Conservation (phyloP, 495 filamentous ascomycete species). For the Cetradonia linearis region DNA sequence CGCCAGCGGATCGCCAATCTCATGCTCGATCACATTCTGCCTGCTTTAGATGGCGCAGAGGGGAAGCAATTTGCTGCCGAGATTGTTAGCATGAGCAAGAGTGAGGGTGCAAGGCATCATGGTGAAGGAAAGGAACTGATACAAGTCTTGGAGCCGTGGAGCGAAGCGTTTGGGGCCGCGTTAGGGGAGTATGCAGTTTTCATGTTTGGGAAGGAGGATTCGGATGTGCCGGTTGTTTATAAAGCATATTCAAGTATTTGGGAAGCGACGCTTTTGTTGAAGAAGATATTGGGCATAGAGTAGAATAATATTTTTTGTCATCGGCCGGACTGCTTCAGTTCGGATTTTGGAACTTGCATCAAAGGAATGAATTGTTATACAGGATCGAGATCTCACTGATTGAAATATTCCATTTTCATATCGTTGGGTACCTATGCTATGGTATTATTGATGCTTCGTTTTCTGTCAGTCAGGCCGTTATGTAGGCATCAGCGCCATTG, state of each 20-base stretch:
- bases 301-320: background rate
- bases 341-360: background rate
- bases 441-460: background rate
- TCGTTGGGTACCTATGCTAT: background rate
- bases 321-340: background rate
- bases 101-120: background rate
- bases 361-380: background rate
- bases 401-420: background rate
- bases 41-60: background rate
- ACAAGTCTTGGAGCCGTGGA: background rate
- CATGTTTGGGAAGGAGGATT: background rate
- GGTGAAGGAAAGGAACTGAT: background rate
- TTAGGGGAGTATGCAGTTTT: background rate
- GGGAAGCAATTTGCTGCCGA: background rate
- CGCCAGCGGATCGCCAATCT: conserved; percentile 10
- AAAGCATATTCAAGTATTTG: background rate
- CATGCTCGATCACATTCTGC: conserved; percentile 6
- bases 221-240: background rate
- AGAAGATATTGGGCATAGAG: background rate
- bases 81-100: background rate
- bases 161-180: background rate
- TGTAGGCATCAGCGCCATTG: background rate
- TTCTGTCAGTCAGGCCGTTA: background rate
- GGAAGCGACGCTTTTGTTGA: background rate
- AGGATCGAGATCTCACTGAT: background rate